Percentiles rank a stretch among this genome's conserved stretches.
phyloP scores from a whole-genome alignment of 805 yeast species.

The Saccharomycopsis oosterbeekiorum region DNA sequence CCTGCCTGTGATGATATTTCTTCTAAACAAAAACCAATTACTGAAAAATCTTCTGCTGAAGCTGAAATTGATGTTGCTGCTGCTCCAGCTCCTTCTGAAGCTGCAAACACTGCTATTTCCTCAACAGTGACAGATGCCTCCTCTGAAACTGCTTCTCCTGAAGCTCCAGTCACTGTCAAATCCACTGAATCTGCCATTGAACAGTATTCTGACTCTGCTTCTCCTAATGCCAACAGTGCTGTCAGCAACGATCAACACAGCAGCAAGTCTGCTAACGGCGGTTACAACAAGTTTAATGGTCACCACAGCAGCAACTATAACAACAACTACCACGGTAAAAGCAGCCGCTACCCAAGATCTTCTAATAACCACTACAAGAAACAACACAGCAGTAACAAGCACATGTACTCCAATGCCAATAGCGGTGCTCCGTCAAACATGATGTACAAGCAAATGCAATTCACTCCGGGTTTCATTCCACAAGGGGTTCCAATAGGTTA shows the following conservation, averaged over 20 bases:
- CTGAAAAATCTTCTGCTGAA: background rate
- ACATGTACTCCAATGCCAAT: slow-evolving; percentile 3
- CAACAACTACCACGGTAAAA: slow-evolving; percentile 8
- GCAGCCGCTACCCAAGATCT: slow-evolving; percentile 10
- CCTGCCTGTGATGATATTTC: background rate
- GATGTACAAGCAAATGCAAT: slow-evolving; percentile 7
- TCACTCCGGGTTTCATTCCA: slow-evolving; percentile 12
- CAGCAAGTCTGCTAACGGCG: slow-evolving; percentile 2
- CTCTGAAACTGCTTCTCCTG: background rate
- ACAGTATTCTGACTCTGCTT: background rate
- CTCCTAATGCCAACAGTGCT: background rate
- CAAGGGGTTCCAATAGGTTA: slow-evolving; percentile 3
- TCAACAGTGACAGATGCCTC: background rate
- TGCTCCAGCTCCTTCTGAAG: background rate
- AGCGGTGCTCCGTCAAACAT: slow-evolving; percentile 7
- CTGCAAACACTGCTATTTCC: background rate
- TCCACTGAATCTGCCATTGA: background rate
- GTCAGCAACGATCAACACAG: background rate
- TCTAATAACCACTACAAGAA: slow-evolving; percentile 10
- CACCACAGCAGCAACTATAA: slow-evolving; percentile 14
- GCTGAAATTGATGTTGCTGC: background rate
- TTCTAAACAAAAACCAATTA: background rate
- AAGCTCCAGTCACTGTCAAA: background rate
- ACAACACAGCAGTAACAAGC: slow-evolving; percentile 8
- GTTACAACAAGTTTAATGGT: slow-evolving; percentile 11